Percentiles rank a stretch among this genome's conserved stretches.
Evolutionary conservation across 2,329 filamentous ascomycete genomes (phyloP).

Genomic region (Paramyrothecium roridum): DNA sequence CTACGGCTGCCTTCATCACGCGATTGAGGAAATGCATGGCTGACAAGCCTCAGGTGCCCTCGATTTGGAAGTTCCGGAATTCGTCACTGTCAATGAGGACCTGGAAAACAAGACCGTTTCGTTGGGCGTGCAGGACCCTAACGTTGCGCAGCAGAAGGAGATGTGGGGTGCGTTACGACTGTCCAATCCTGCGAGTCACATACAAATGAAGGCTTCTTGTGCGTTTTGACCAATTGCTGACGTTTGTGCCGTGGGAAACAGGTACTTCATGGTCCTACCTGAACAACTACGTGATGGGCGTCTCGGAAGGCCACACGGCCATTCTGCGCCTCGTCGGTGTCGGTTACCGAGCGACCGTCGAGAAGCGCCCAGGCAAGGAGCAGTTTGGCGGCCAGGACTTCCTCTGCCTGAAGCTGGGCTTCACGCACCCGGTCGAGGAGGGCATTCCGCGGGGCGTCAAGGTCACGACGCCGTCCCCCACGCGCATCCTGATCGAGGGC

Average conservation of each 20-base stretch:
- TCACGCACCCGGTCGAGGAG: conserved; percentile 92
- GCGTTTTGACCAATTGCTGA: conserved; percentile 5
- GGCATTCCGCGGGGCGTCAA: conserved; percentile 78
- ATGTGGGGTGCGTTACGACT: conserved; percentile 78
- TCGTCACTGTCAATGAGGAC: conserved; percentile 70
- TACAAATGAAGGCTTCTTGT: too few relatives aligned
- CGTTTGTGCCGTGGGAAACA: conserved; percentile 30
- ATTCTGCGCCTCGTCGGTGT: conserved; percentile 92
- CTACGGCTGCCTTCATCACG: background rate
- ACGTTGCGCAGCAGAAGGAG: conserved; percentile 72
- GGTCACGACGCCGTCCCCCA: conserved; percentile 86
- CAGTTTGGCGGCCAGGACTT: conserved; percentile 83
- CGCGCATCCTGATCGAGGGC: conserved; percentile 85
- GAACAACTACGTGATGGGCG: conserved; percentile 85
- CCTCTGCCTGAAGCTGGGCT: conserved; percentile 91
- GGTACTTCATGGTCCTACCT: conserved; percentile 89
- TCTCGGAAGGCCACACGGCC: conserved; percentile 93
- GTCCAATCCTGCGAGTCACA: background rate
- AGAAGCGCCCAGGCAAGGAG: conserved; percentile 69
- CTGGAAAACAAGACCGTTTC: conserved; percentile 57
- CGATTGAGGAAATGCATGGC: background rate
- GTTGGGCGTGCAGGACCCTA: conserved; percentile 67
- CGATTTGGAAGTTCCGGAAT: conserved; percentile 75
- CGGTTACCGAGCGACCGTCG: conserved; percentile 87
- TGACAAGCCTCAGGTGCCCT: conserved; percentile 56